These are phyloP conservation scores for Vachellia pachyceras DNA, from an alignment of 306 rosid genomes.

Conservation along the genomic window DNA sequence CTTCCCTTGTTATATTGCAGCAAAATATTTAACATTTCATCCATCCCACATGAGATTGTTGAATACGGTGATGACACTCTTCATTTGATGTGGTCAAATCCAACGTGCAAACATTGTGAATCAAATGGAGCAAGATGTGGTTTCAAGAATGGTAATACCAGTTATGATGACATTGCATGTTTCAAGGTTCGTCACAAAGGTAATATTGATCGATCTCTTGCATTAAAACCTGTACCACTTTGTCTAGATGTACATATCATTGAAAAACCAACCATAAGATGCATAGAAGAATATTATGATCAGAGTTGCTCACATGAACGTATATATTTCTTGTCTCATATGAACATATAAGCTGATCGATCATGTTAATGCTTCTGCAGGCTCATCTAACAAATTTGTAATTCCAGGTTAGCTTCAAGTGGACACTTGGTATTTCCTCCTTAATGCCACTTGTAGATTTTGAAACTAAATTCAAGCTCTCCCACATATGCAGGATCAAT, in stretches of 20 bases:
- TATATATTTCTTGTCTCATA: too few relatives aligned
- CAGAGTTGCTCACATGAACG: too few relatives aligned
- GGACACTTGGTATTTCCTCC: neutral
- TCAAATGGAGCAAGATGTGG: constrained; percentile 36
- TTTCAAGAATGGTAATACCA: constrained; percentile 27
- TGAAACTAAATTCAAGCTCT: neutral
- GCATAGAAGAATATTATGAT: too few relatives aligned
- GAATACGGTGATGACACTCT: rapidly evolving
- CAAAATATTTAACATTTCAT: constrained; percentile 35
- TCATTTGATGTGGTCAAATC: constrained; percentile 37
- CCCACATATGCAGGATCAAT: neutral
- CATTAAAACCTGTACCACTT: neutral
- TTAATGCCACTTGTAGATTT: neutral
- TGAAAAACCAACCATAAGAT: too few relatives aligned
- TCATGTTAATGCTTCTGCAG: neutral
- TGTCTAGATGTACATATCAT: too few relatives aligned
- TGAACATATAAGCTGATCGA: neutral
- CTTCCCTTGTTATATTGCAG: constrained; percentile 17
- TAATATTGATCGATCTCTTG: neutral
- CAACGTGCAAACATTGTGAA: constrained; percentile 47
- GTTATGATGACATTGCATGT: constrained; percentile 29
- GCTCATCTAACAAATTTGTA: neutral
- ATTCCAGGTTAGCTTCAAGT: neutral
- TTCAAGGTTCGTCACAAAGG: constrained; percentile 8
- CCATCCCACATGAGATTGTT: neutral